Percentiles rank a stretch among this genome's conserved stretches.
Evolutionary conservation across 495 filamentous ascomycete genomes (phyloP).

Genomic region (Aspergillus haitiensis): DNA sequence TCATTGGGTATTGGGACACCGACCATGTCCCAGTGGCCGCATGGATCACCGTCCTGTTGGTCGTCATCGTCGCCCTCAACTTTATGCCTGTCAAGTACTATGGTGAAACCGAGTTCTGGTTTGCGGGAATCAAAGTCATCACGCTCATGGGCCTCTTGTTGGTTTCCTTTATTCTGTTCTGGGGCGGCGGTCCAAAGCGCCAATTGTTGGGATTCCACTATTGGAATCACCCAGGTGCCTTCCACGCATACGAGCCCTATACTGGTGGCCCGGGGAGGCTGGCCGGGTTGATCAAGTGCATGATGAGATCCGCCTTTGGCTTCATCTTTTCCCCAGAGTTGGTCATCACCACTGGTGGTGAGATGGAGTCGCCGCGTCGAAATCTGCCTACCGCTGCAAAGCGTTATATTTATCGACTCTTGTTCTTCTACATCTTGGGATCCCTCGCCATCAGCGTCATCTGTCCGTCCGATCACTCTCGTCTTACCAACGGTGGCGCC

Average conservation of each 20-base stretch:
- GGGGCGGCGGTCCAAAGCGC: constrained; percentile 59
- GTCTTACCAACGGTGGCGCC: constrained; percentile 49
- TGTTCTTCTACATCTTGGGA: constrained; percentile 73
- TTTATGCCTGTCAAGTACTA: constrained; percentile 64
- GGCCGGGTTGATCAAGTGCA: constrained; percentile 26
- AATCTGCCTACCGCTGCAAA: constrained; percentile 73
- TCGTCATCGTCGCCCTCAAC: constrained; percentile 25
- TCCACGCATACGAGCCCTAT: constrained; percentile 36
- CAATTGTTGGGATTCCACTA: constrained; percentile 65
- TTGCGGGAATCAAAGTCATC: constrained; percentile 58
- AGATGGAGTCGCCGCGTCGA: constrained; percentile 63
- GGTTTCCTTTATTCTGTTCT: constrained; percentile 61
- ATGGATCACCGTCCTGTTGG: constrained; percentile 21
- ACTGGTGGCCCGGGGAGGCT: constrained; percentile 29
- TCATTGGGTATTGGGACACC: constrained; percentile 67
- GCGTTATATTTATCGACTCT: constrained; percentile 75
- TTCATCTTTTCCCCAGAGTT: constrained; percentile 51
- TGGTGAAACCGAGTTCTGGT: constrained; percentile 55
- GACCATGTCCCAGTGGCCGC: constrained; percentile 41
- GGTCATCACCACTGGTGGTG: constrained; percentile 50
- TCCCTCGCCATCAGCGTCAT: constrained; percentile 65
- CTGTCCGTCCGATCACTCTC: constrained; percentile 43
- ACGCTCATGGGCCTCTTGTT: constrained; percentile 65
- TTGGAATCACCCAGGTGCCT: constrained; percentile 66
- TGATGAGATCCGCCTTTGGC: constrained; percentile 53